Evolutionary conservation across 2,329 filamentous ascomycete genomes (phyloP), one percentile per base, ranked within the genome.

Genomic region (Cercospora sojina): DNA sequence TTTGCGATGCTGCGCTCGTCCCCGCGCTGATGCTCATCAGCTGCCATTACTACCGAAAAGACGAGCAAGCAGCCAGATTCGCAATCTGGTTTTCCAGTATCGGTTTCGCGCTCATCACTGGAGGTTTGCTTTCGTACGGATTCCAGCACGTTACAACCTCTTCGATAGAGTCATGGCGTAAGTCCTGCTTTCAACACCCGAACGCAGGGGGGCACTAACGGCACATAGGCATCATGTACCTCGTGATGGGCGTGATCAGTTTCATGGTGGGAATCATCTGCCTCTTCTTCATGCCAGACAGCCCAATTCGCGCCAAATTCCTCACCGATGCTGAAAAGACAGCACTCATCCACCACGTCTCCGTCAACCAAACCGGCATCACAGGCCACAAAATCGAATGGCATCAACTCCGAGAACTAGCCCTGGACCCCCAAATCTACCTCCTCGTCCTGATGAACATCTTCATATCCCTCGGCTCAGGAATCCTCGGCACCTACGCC

Each of bases 61-160:
- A 71, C n/a, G 87, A 91, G 71, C 88, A 90, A 75, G 86, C 88
- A 0, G 75, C 88, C 18, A 82, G 88, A 0, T 84, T 89, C 3
- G 86, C 87, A 0, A 83, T 83, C 12, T 91, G 88, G 88, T 90
- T 90, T 69, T 81, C 84, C 3, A 88, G 85, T 0, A 89, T 87
- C 58, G 86, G 87, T 0, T 64, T 83, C 0, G 84, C 84, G 0
- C 86, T 82, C 4, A 85, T 89, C 41, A 59, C 86, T 6, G 87
- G 86, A 0, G 85, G 84, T 0, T 80, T 82, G 0, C 72, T 87
- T 5, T 86, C 86, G 0, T 88, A 83, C 64, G 87, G 85, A 0
- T 77, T 89, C 10, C 85, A 84, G 0, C 83, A 86, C 62, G 72
- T 72, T 2, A 23, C 47, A 1, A 51, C 41, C 13, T 53, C 47